phyloP scores from a whole-genome alignment of 2,329 filamentous ascomycete genomes.

The Colletotrichum shisoi region DNA sequence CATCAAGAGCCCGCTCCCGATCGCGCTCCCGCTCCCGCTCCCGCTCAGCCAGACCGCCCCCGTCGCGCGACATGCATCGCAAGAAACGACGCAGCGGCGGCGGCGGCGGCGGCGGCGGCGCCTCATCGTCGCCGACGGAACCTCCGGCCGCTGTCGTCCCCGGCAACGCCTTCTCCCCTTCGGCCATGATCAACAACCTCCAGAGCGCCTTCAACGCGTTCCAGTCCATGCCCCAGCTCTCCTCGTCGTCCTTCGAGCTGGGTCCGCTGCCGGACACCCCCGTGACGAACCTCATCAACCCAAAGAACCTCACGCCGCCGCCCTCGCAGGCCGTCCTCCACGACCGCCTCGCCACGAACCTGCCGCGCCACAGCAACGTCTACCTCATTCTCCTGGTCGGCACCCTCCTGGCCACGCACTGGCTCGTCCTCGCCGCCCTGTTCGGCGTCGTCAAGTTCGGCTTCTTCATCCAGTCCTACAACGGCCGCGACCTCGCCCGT shows the following conservation, averaged over 20 bases:
- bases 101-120: background rate
- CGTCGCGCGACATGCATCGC: constrained; percentile 26
- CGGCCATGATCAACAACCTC: constrained; percentile 28
- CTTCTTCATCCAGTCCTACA: constrained; percentile 35
- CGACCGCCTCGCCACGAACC: constrained; percentile 28
- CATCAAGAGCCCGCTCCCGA: constrained; percentile 25
- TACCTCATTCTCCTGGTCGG: constrained; percentile 37
- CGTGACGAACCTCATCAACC: constrained; percentile 37
- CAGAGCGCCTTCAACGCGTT: constrained; percentile 30
- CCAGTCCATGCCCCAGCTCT: constrained; percentile 26
- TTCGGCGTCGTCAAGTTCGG: constrained; percentile 35
- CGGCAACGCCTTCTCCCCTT: constrained; percentile 12
- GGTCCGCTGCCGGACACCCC: constrained; percentile 31
- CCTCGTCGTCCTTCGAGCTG: constrained; percentile 28
- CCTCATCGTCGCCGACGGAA: background rate
- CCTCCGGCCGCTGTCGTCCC: constrained; percentile 4
- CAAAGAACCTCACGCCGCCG: constrained; percentile 29
- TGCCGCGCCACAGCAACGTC: constrained; percentile 36
- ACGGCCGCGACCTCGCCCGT: constrained; percentile 36
- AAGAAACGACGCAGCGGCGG: constrained; percentile 21
- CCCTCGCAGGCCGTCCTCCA: constrained; percentile 33
- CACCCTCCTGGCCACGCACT: constrained; percentile 34
- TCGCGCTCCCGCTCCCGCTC: constrained; percentile 28
- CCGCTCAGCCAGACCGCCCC: constrained; percentile 12
- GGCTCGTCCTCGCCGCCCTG: constrained; percentile 34